Evolutionary conservation across 2,329 filamentous ascomycete species (phyloP), one percentile per base, ranked within the genome.

Genomic region (Cladosporium sp.): DNA sequence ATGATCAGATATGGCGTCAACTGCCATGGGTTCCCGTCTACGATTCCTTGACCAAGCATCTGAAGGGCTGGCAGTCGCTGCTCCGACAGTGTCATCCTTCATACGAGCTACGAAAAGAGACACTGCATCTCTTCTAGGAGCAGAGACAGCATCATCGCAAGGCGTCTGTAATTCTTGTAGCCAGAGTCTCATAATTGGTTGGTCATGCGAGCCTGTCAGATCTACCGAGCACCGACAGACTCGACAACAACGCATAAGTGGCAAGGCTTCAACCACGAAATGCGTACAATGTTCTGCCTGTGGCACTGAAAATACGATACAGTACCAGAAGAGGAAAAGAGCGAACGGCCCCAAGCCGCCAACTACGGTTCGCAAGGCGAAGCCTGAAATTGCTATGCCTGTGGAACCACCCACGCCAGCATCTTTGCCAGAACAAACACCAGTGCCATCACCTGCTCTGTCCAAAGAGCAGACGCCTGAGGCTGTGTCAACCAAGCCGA

Each of bases 281-380:
- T 47, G 56, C 12, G 38, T 59, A n/a, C 36, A 59, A 38, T 59
- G 56, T 39, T 37, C 47, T 40, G 49, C 56, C 25, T 59, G 56
- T 15, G 49, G 56, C 12, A 47, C 49, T 4, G 56, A 59, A 15
- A 51, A 39, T 11, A 52, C 9, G 5, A 30, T 59, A 19, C 28
- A 52, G 7, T 40, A 39, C 11, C 28, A 28, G 11, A 52, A 38
- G 28, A 51, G 39, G 7, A 8, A 2, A 3, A 45, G 45, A n/a
- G 39, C 1, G 5, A 14, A 19, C 8, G 5, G 3, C 12, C 11
- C 28, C 1, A 36, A 30, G 14, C 14, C 11, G 15, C 14, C 20
- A 36, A 12, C 14, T 17, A 2, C 2, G 20, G 19, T 7, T 15
- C 12, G 9, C 14, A 30, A 38, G 20, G n/a, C 7, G 17, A 17